Percentiles rank a stretch among this genome's conserved stretches.
These are phyloP conservation scores for Thelonectria olida DNA, from an alignment of 2,329 filamentous ascomycete genomes.

Conservation along the genomic window DNA sequence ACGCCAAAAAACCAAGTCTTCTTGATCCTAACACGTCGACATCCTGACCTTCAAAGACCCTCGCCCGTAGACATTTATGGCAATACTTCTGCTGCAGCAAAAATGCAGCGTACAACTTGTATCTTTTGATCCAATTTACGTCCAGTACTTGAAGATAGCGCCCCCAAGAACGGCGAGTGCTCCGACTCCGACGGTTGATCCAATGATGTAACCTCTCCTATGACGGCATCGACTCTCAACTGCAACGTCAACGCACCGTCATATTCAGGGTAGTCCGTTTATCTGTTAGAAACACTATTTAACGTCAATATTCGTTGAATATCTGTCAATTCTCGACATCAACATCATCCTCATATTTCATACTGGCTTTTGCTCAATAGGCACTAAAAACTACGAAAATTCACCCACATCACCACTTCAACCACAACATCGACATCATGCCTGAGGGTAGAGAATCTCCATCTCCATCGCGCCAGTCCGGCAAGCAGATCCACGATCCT, in stretches of 20 bases:
- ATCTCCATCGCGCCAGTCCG: slow-evolving; percentile 73
- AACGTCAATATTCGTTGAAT: background rate
- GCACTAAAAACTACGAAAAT: too few species aligned
- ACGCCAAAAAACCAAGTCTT: too few species aligned
- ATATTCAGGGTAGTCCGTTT: slow-evolving; percentile 1
- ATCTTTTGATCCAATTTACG: background rate
- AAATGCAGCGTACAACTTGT: background rate
- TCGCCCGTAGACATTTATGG: background rate
- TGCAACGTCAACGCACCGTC: slow-evolving; percentile 39
- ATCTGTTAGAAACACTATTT: background rate
- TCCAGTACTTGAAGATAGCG: background rate
- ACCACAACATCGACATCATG: slow-evolving; percentile 58
- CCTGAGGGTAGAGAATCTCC: slow-evolving; percentile 83
- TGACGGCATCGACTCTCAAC: slow-evolving; percentile 38
- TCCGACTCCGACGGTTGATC: slow-evolving; percentile 19
- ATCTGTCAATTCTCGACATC: too few species aligned
- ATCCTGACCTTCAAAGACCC: background rate
- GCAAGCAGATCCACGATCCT: slow-evolving; percentile 68
- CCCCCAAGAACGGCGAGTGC: background rate
- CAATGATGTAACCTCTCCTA: slow-evolving; percentile 40
- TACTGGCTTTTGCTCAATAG: background rate
- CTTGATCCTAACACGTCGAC: too few species aligned
- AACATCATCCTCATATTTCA: too few species aligned
- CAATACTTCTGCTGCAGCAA: background rate
- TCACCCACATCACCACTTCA: background rate